Conservation (phyloP, 2,329 filamentous ascomycete species). For the Fusarium sp. region DNA sequence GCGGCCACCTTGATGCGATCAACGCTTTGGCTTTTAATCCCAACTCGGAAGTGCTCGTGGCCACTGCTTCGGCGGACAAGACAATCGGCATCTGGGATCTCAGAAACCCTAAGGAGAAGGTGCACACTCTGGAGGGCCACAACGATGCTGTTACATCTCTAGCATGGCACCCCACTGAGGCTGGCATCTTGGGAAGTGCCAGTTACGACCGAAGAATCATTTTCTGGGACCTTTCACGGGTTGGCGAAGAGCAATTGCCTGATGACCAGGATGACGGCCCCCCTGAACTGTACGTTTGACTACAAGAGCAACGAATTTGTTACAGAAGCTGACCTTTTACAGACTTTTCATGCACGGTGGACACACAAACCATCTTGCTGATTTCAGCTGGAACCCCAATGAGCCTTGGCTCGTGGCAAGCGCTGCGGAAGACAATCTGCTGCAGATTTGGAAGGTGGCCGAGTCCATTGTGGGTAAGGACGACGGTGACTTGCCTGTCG, state of each 20-base stretch:
- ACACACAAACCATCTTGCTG: constrained; percentile 95
- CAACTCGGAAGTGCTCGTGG: constrained; percentile 87
- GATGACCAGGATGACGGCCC: constrained; percentile 96
- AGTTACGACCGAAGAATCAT: constrained; percentile 94
- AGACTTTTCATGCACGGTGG: constrained; percentile 98
- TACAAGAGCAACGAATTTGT: no score
- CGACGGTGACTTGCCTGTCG: constrained; percentile 78
- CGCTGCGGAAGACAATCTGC: constrained; percentile 94
- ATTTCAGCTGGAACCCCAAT: constrained; percentile 98
- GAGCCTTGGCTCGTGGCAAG: constrained; percentile 97
- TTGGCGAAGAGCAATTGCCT: constrained; percentile 93
- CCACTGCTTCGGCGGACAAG: constrained; percentile 94
- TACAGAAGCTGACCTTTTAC: constrained; percentile 40
- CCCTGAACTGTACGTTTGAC: constrained; percentile 82
- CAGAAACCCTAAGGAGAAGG: constrained; percentile 87
- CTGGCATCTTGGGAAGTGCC: constrained; percentile 87
- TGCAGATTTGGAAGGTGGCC: constrained; percentile 93
- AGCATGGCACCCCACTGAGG: constrained; percentile 93
- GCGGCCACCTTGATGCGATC: constrained; percentile 90
- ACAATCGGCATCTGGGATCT: constrained; percentile 96
- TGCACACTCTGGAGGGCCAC: constrained; percentile 91
- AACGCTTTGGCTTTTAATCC: constrained; percentile 97
- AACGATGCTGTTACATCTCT: constrained; percentile 90
- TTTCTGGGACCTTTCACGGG: constrained; percentile 94
- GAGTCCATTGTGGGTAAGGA: constrained; percentile 85